Evolutionary conservation across 2,329 filamentous ascomycete species (phyloP), one percentile per base, ranked within the genome.

Genomic region (Aspergillus sp.): DNA sequence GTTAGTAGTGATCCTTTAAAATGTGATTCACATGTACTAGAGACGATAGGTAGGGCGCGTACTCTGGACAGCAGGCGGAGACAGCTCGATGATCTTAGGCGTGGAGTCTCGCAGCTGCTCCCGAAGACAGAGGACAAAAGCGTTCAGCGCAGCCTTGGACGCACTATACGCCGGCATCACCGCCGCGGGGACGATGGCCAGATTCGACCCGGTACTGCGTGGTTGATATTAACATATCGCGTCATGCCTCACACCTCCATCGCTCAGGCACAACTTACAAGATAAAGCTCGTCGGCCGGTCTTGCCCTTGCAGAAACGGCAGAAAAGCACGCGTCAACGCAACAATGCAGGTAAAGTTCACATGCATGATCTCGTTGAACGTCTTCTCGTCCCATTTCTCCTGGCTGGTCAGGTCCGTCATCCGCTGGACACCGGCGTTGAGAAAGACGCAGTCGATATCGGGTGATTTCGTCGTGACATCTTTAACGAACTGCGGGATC

Each of bases 391-490:
- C 63, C 47, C 80, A 71, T 4, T 64, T 71, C 5, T 68, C 68
- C 3, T 80, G 78, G 16, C 72, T 64, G 5, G 73, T 67, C 60
- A 83, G 78, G 64, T 81, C 68, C 40, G 80, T 65, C 1, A 61
- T 62, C 24, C 71, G 69, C 62, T 86, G 82, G 30, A 81, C 72
- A 8, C 82, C 82, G 0, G 82, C 78, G 62, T 84, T 85, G 47
- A 85, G 68, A 50, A 86, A 65, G 22, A 86, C 62, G 57, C 76
- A 77, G 66, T 84, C 81, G 24, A 85, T 75, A 24, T 76, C 68
- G 0, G 81, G 79, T 60, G 81, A 73, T 1, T 48, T 47, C 6
- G 33, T 7, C n/a, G 46, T 50, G 8, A 53, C 35, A 2, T 58
- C 53, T 1, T 43, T 48, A 4, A 62, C 73, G 63, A 80, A 82